phyloP scores from a whole-genome alignment of 805 yeast species.

The Monosporozyma solicola region DNA sequence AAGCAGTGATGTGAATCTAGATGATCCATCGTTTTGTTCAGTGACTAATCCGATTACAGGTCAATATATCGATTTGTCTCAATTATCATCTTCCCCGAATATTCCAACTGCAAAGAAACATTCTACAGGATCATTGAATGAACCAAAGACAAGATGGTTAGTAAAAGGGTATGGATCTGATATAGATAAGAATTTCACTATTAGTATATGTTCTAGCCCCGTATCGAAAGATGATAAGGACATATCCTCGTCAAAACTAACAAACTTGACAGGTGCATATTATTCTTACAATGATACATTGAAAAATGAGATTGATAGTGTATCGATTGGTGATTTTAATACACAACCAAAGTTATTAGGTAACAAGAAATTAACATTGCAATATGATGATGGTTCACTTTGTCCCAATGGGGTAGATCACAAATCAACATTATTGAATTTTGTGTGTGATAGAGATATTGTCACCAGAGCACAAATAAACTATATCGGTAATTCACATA shows the following conservation, averaged over 20 bases:
- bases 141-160: constrained; percentile 37
- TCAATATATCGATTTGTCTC: constrained; percentile 27
- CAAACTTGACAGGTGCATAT: constrained; percentile 41
- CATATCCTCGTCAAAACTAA: constrained; percentile 6
- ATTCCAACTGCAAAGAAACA: not conserved
- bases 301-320: constrained; percentile 20
- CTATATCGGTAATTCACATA: constrained; percentile 61
- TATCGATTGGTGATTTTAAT: constrained; percentile 54
- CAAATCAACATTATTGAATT: constrained; percentile 58
- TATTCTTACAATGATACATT: constrained; percentile 28
- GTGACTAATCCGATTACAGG: constrained; percentile 26
- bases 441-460: constrained; percentile 73
- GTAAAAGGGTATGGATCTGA: constrained; percentile 65
- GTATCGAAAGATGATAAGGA: constrained; percentile 21
- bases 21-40: constrained; percentile 20
- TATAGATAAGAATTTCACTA: constrained; percentile 57
- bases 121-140: not conserved
- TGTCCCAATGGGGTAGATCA: constrained; percentile 48
- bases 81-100: constrained; percentile 25
- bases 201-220: constrained; percentile 63
- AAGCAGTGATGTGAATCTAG: not conserved
- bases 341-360: constrained; percentile 55
- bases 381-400: constrained; percentile 60
- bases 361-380: constrained; percentile 50
- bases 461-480: constrained; percentile 54